Conservation (phyloP, 345 rosid genomes). For the Citrus trifoliata region DNA sequence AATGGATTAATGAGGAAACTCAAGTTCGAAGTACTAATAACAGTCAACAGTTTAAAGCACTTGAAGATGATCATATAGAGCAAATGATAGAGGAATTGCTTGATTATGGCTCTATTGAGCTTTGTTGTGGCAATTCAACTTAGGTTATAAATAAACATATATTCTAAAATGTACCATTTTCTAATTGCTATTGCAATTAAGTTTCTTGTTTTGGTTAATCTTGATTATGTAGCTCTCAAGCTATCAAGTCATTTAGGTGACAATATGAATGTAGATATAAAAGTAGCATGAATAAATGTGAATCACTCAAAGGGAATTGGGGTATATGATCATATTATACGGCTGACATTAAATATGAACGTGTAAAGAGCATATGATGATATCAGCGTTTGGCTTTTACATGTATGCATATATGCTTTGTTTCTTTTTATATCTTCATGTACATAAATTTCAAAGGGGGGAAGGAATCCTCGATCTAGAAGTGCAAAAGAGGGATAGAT, state of each 20-base stretch:
- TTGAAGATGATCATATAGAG: constrained; percentile 65
- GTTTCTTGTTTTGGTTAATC: background rate
- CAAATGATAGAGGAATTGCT: constrained; percentile 79
- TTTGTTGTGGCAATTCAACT: constrained; percentile 30
- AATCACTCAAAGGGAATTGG: background rate
- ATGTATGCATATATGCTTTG: background rate
- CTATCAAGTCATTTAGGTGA: background rate
- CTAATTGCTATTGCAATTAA: constrained; percentile 2
- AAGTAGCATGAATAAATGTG: constrained; percentile 3
- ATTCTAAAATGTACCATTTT: background rate
- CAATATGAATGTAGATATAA: background rate
- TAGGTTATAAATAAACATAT: background rate
- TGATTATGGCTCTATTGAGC: constrained; percentile 57
- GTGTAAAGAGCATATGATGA: background rate
- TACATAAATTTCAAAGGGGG: background rate
- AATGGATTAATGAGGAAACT: constrained; percentile 26
- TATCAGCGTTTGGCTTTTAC: background rate
- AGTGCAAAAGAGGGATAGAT: background rate
- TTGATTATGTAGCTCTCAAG: background rate
- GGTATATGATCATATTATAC: background rate
- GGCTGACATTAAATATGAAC: background rate
- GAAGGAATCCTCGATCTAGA: constrained; percentile 4
- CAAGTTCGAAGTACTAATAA: background rate
- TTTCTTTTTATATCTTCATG: background rate
- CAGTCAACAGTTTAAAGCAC: constrained; percentile 30